Evolutionary conservation across 805 yeast genomes (phyloP).

Genomic region (Starmerella bombi): DNA sequence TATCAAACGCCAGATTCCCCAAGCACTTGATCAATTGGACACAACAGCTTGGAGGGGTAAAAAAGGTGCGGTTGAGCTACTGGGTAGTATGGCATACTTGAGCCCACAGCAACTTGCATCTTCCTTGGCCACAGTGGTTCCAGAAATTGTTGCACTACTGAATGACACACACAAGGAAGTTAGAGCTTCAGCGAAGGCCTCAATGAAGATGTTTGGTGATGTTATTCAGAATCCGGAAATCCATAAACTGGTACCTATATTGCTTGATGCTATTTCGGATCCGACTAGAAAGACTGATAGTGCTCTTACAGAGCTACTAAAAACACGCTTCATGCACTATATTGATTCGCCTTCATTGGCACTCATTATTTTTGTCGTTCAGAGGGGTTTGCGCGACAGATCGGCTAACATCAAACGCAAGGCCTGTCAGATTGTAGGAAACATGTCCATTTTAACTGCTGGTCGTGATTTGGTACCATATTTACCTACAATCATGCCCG

Average conservation of each 20-base stretch:
- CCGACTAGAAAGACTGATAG: slow-evolving; percentile 82
- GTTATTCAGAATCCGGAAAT: slow-evolving; percentile 96
- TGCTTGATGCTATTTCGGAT: slow-evolving; percentile 88
- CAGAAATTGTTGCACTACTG: slow-evolving; percentile 88
- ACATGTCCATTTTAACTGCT: slow-evolving; percentile 93
- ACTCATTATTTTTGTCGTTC: slow-evolving; percentile 81
- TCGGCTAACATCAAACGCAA: slow-evolving; percentile 86
- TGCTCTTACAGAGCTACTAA: slow-evolving; percentile 73
- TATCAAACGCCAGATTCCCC: slow-evolving; percentile 77
- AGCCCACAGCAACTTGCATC: slow-evolving; percentile 89
- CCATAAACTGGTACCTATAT: slow-evolving; percentile 72
- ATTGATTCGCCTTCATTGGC: slow-evolving; percentile 98
- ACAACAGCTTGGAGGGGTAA: slow-evolving; percentile 92
- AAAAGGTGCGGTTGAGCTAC: slow-evolving; percentile 87
- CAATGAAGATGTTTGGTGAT: slow-evolving; percentile 85
- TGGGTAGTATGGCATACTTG: slow-evolving; percentile 95
- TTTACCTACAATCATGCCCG: slow-evolving; percentile 59
- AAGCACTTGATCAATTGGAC: slow-evolving; percentile 73
- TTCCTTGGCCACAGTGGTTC: slow-evolving; percentile 79
- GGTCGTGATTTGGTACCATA: slow-evolving; percentile 75
- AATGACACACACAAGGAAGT: slow-evolving; percentile 96
- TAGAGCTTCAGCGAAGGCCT: slow-evolving; percentile 81
- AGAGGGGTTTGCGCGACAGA: slow-evolving; percentile 88
- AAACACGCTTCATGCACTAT: slow-evolving; percentile 90
- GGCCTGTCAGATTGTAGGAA: slow-evolving; percentile 96